These are phyloP conservation scores for Aspergillus nidulans DNA, from an alignment of 495 filamentous ascomycete genomes.

Conservation along the genomic window DNA sequence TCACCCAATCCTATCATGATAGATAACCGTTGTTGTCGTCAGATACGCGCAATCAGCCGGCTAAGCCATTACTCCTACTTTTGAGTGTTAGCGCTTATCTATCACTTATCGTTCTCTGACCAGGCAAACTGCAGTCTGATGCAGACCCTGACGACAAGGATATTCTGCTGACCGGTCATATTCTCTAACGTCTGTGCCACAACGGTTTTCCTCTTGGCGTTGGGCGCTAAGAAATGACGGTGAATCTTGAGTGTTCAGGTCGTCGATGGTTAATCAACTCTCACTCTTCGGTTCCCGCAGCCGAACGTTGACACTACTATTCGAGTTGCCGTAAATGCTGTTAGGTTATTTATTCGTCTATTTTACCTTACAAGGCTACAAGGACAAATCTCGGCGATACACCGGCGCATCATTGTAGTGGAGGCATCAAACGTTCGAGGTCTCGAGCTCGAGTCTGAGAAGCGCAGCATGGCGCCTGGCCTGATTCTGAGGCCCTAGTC, in stretches of 20 bases:
- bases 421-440: not conserved
- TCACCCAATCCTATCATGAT: not conserved
- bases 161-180: not conserved
- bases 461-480: too few species aligned
- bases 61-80: too few species aligned
- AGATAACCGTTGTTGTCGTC: not conserved
- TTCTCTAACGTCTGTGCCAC: constrained; percentile 16
- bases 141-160: not conserved
- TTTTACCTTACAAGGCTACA: not conserved
- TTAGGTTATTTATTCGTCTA: not conserved
- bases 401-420: not conserved
- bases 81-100: too few species aligned
- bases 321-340: too few species aligned
- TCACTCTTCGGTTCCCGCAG: too few species aligned
- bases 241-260: not conserved
- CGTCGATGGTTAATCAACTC: too few species aligned
- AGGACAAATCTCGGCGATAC: not conserved
- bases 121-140: not conserved
- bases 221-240: not conserved
- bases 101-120: not conserved
- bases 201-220: constrained; percentile 14
- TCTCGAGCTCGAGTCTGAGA: not conserved
- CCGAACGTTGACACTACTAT: too few species aligned
- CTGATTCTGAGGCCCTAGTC: too few species aligned
- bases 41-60: not conserved